Conservation (phyloP, 2,329 filamentous ascomycete genomes). For the Juglanconis sp. region DNA sequence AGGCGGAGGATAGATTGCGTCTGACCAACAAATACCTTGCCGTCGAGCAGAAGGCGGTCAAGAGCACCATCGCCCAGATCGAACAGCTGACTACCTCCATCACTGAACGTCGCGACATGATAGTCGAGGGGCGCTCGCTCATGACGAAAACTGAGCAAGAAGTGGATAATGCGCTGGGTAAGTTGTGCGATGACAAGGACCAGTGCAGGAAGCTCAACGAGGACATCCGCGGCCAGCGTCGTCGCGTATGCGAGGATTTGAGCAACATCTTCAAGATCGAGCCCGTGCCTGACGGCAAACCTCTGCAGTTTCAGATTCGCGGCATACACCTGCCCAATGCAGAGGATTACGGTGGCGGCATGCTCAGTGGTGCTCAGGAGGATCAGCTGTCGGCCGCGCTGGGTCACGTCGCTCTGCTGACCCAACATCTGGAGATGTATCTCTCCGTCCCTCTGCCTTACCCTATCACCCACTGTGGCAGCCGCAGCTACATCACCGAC, state of each 20-base stretch:
- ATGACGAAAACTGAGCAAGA: conserved; percentile 59
- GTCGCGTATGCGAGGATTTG: conserved; percentile 84
- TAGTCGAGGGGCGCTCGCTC: conserved; percentile 57
- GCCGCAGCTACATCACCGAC: conserved; percentile 72
- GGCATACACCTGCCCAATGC: conserved; percentile 77
- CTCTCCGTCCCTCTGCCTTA: conserved; percentile 78
- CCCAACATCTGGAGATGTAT: conserved; percentile 77
- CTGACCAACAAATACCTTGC: conserved; percentile 54
- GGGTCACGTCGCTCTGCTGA: conserved; percentile 73
- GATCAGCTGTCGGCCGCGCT: conserved; percentile 77
- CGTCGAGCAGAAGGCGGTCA: conserved; percentile 64
- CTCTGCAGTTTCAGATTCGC: conserved; percentile 81
- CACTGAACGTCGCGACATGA: conserved; percentile 61
- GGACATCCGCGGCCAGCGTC: conserved; percentile 77
- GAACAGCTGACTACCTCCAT: conserved; percentile 69
- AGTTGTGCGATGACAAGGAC: conserved; percentile 53
- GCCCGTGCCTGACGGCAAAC: conserved; percentile 51
- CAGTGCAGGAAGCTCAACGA: conserved; percentile 57
- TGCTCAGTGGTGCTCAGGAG: conserved; percentile 50
- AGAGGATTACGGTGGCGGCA: conserved; percentile 55
- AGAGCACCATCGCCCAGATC: conserved; percentile 57
- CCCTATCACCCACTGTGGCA: conserved; percentile 68
- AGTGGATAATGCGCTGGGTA: conserved; percentile 58
- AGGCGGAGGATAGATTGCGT: conserved; percentile 47
- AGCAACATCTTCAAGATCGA: conserved; percentile 76